A percentile compares a stretch with the other conserved stretches of the same genome.
Evolutionary conservation across 139 green algal genomes (phyloP).

Genomic region (Chara braunii): DNA sequence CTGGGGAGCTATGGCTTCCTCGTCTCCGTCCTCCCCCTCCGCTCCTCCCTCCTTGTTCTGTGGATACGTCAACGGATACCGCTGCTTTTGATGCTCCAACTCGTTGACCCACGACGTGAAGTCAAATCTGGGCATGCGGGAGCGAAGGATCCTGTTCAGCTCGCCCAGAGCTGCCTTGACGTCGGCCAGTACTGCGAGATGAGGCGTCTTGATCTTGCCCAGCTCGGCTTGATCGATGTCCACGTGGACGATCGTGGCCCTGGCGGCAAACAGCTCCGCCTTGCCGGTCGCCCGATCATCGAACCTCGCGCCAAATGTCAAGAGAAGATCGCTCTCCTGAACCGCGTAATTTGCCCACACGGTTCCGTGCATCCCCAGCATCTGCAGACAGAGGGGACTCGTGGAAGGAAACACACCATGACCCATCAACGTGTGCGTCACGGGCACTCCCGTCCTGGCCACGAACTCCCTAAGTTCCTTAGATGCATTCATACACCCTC

Average conservation of each 20-base stretch:
- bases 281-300: slow-evolving; percentile 98
- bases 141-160: slow-evolving; percentile 54
- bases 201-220: slow-evolving; percentile 95
- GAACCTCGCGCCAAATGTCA: slow-evolving; percentile 96
- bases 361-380: slow-evolving; percentile 98
- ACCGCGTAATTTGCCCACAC: slow-evolving; percentile 94
- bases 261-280: slow-evolving; percentile 86
- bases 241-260: slow-evolving; percentile 90
- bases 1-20: slow-evolving; percentile 79
- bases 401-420: slow-evolving; percentile 61
- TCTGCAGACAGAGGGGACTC: slow-evolving; percentile 56
- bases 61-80: too few relatives aligned
- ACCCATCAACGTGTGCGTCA: slow-evolving; percentile 91
- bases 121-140: too few relatives aligned
- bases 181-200: slow-evolving; percentile 78
- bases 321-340: slow-evolving; percentile 78
- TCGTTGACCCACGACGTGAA: too few relatives aligned
- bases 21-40: too few relatives aligned
- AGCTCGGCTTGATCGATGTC: slow-evolving; percentile 99
- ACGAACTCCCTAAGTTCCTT: slow-evolving; percentile 80
- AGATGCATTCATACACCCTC: slow-evolving; percentile 72
- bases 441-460: slow-evolving; percentile 66
- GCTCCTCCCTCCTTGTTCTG: too few relatives aligned
- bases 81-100: too few relatives aligned
- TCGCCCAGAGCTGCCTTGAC: slow-evolving; percentile 48